These are phyloP conservation scores for Ulmus americana DNA, from an alignment of 331 rosid species.

Conservation along the genomic window DNA sequence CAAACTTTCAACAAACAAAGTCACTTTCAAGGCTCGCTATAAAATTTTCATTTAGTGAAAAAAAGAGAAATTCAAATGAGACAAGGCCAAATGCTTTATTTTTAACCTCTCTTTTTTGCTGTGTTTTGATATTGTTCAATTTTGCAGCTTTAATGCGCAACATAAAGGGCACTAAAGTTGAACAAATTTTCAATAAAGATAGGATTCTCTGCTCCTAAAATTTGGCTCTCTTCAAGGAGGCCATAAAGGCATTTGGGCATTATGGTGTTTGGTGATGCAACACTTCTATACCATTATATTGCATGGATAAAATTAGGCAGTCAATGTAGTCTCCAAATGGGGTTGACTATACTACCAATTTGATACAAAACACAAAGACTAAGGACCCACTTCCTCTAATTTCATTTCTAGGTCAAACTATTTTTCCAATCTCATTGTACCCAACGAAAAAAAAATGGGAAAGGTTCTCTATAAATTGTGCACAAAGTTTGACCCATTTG, in stretches of 20 bases:
- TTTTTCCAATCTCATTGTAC: constrained; percentile 21
- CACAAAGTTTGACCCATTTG: constrained; percentile 24
- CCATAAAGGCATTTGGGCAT: constrained; percentile 34
- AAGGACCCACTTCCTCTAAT: constrained; percentile 30
- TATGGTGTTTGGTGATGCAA: constrained; percentile 35
- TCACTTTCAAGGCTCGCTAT: background rate
- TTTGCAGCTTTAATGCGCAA: constrained; percentile 28
- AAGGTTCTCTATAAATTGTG: constrained; percentile 23
- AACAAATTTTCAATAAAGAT: constrained; percentile 29
- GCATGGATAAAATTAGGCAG: constrained; percentile 24
- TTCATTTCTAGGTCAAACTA: constrained; percentile 45
- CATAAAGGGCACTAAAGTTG: constrained; percentile 37
- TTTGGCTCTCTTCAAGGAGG: constrained; percentile 44
- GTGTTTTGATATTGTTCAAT: constrained; percentile 15
- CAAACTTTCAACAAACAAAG: constrained; percentile 12
- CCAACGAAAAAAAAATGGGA: background rate
- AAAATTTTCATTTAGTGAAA: background rate
- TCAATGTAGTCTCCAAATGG: constrained; percentile 18
- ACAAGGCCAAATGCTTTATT: background rate
- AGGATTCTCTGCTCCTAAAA: constrained; percentile 34
- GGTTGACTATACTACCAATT: constrained; percentile 41
- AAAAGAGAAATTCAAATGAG: background rate
- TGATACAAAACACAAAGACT: constrained; percentile 23
- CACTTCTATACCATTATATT: constrained; percentile 29
- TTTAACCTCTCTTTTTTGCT: background rate